Conservation (phyloP, 345 rosid species). For the Boechera stricta region DNA sequence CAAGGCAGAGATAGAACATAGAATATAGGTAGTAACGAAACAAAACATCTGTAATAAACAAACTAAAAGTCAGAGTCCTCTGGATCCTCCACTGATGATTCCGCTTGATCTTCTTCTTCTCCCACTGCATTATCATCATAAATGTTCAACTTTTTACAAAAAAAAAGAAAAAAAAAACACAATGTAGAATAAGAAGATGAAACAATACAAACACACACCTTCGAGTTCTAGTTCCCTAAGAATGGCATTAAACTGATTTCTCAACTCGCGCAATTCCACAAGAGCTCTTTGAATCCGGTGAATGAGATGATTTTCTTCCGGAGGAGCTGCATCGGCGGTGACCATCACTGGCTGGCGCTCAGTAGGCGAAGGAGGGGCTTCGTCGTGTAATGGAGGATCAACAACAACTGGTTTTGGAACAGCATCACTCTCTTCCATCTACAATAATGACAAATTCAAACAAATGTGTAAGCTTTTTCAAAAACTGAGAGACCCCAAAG, state of each 20-base stretch:
- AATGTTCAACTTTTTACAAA: background rate
- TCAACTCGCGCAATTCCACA: constrained; percentile 38
- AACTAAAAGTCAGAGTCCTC: constrained; percentile 45
- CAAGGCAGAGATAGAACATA: background rate
- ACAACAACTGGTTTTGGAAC: constrained; percentile 45
- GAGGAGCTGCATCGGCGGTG: constrained; percentile 17
- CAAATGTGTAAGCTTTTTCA: constrained; percentile 12
- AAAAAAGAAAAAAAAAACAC: background rate
- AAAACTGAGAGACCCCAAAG: background rate
- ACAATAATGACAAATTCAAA: background rate
- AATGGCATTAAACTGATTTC: constrained; percentile 43
- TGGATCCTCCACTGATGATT: constrained; percentile 49
- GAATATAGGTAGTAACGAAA: background rate
- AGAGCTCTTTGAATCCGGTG: constrained; percentile 43
- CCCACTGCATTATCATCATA: constrained; percentile 26
- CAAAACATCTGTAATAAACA: background rate
- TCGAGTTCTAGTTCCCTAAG: constrained; percentile 38
- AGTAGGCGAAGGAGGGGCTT: constrained; percentile 28
- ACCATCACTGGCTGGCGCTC: constrained; percentile 7
- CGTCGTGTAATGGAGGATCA: constrained; percentile 40
- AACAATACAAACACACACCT: constrained; percentile 30
- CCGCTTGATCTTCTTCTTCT: constrained; percentile 44
- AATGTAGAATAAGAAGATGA: background rate
- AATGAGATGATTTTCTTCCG: constrained; percentile 31
- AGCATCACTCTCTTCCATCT: constrained; percentile 44